These are phyloP conservation scores for Arachnomyces sp. DNA, from an alignment of 2,329 filamentous ascomycete genomes.

Conservation along the genomic window DNA sequence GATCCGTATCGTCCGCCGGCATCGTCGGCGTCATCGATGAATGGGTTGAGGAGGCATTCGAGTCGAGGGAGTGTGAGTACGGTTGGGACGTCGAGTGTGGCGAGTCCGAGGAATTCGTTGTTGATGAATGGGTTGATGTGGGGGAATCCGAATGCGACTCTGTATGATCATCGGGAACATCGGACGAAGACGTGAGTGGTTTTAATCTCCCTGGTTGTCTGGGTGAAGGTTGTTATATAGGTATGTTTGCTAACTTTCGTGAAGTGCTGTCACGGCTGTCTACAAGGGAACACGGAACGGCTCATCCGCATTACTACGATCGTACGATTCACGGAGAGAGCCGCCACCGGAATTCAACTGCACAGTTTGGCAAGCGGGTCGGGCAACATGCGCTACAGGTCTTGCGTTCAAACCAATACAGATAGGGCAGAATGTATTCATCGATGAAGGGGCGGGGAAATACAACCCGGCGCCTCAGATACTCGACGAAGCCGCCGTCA, in stretches of 20 bases:
- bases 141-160: conserved; percentile 73
- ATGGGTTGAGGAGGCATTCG: conserved; percentile 51
- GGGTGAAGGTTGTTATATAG: not conserved
- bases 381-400: conserved; percentile 85
- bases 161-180: conserved; percentile 83
- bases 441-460: conserved; percentile 83
- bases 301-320: conserved; percentile 69
- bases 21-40: conserved; percentile 4
- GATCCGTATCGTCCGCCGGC: not conserved
- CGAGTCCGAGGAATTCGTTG: conserved; percentile 47
- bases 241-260: not conserved
- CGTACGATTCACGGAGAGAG: conserved; percentile 91
- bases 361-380: conserved; percentile 93
- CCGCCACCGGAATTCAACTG: conserved; percentile 86
- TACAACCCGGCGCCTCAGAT: conserved; percentile 85
- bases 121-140: conserved; percentile 43
- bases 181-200: conserved; percentile 77
- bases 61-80: conserved; percentile 80
- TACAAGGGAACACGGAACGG: conserved; percentile 74
- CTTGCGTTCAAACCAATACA: conserved; percentile 93
- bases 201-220: not conserved
- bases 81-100: conserved; percentile 62
- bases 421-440: conserved; percentile 86
- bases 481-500: conserved; percentile 81
- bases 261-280: conserved; percentile 81